Conservation (phyloP, 1,284 basidiomycete species). For the Moesziomyces parantarcticus region DNA sequence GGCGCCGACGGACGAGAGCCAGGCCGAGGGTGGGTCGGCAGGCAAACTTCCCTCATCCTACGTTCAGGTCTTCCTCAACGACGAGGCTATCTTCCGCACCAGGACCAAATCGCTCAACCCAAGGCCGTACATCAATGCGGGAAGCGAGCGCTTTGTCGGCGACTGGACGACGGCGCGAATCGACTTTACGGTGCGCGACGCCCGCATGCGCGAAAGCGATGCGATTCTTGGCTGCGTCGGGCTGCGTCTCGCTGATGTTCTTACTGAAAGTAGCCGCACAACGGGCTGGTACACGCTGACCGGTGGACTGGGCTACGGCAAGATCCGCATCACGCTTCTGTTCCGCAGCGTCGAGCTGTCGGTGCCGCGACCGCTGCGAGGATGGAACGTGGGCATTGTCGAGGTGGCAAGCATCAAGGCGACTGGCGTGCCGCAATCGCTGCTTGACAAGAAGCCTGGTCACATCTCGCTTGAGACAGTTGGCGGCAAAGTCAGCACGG, state of each 20-base stretch:
- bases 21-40: constrained; percentile 38
- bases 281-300: constrained; percentile 57
- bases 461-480: constrained; percentile 53
- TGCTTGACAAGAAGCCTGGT: constrained; percentile 48
- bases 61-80: constrained; percentile 62
- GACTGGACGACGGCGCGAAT: constrained; percentile 57
- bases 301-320: constrained; percentile 58
- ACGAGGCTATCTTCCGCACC: constrained; percentile 61
- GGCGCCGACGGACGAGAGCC: constrained; percentile 39
- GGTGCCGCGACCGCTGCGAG: constrained; percentile 54
- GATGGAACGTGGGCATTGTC: constrained; percentile 61
- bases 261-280: constrained; percentile 37
- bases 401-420: constrained; percentile 49
- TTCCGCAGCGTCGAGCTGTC: constrained; percentile 57
- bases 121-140: constrained; percentile 61
- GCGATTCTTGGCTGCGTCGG: constrained; percentile 60
- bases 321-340: constrained; percentile 56
- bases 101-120: constrained; percentile 60
- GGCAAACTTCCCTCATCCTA: constrained; percentile 60
- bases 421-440: constrained; percentile 26
- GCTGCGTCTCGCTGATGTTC: constrained; percentile 50
- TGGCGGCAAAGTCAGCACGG: constrained; percentile 49
- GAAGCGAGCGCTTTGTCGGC: constrained; percentile 55
- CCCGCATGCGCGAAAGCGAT: constrained; percentile 58
- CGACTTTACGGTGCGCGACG: constrained; percentile 58